Conservation (phyloP, 2,329 filamentous ascomycete species). For the Myriosclerotinia curreyana region DNA sequence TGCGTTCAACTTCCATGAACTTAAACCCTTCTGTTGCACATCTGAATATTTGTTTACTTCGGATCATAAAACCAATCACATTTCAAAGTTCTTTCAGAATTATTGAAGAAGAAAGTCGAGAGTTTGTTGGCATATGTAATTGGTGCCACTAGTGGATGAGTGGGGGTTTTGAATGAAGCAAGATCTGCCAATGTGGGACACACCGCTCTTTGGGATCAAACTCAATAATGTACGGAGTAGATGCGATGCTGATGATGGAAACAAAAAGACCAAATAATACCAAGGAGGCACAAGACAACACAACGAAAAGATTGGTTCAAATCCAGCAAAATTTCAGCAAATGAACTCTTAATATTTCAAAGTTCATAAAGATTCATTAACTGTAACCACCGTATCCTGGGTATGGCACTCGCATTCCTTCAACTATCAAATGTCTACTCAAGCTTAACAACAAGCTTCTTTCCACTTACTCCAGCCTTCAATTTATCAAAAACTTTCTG, state of each 20-base stretch:
- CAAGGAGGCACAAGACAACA: not conserved
- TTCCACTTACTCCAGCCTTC: constrained; percentile 29
- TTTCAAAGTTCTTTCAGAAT: not conserved
- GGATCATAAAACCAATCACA: not conserved
- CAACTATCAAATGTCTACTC: not conserved
- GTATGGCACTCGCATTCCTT: not conserved
- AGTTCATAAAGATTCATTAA: not conserved
- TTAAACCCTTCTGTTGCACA: no score
- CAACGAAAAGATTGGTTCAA: not conserved
- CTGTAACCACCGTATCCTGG: no score
- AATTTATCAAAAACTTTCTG: constrained; percentile 24
- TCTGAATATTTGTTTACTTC: not conserved
- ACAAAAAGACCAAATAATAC: not conserved
- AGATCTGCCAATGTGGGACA: not conserved
- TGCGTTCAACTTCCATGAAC: no score
- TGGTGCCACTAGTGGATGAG: not conserved
- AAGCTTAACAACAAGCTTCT: constrained; percentile 27
- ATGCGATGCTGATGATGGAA: not conserved
- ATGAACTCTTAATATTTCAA: no score
- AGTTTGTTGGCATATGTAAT: not conserved
- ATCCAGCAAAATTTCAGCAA: not conserved
- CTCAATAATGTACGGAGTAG: no score
- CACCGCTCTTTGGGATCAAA: not conserved
- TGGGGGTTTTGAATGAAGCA: not conserved
- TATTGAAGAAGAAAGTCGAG: not conserved